A percentile compares a stretch with the other conserved stretches of the same genome.
phyloP scores from a whole-genome alignment of 768 basidiomycete species.

The Leccinum uliginosum region DNA sequence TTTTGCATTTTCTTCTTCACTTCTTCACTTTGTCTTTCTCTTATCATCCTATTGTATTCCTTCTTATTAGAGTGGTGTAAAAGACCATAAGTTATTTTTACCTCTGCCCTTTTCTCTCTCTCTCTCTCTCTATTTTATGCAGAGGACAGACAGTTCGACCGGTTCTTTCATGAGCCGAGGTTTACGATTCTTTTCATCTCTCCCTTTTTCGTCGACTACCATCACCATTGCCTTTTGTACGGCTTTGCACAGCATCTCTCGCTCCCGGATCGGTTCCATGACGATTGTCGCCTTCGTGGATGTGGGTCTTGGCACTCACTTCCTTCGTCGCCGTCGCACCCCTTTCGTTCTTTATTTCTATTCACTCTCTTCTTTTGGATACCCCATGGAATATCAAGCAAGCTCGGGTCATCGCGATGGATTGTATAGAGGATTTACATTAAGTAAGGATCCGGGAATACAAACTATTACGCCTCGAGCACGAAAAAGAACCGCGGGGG shows the following conservation, averaged over 20 bases:
- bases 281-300: background rate
- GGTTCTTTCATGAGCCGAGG: background rate
- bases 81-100: conserved; percentile 21
- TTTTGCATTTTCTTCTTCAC: background rate
- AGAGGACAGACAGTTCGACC: background rate
- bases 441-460: conserved; percentile 11
- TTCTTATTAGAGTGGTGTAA: conserved; percentile 15
- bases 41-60: conserved; percentile 25
- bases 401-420: background rate
- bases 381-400: conserved; percentile 12
- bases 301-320: background rate
- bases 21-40: background rate
- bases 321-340: background rate
- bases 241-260: background rate
- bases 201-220: background rate
- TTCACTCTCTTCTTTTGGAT: conserved; percentile 15
- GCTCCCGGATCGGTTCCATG: background rate
- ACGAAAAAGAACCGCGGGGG: background rate
- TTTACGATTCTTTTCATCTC: background rate
- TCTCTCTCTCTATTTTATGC: background rate
- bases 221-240: background rate
- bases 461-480: conserved; percentile 7
- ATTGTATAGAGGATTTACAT: conserved; percentile 14
- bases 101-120: background rate
- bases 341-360: background rate